Evolutionary conservation across 2,329 filamentous ascomycete genomes (phyloP).

Genomic region (Alternaria gaisen): DNA sequence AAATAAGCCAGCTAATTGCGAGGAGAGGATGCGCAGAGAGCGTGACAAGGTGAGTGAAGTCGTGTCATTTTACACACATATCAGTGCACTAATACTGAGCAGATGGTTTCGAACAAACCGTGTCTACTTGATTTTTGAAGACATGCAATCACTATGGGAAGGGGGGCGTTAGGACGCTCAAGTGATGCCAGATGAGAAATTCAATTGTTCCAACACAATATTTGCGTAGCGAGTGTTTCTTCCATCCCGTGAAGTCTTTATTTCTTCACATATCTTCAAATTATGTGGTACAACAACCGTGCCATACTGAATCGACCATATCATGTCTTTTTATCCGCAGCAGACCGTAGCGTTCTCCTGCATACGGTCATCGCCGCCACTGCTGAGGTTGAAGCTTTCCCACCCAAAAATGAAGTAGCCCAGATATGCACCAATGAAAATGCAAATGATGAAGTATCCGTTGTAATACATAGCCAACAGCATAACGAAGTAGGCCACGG

Average conservation of each 20-base stretch:
- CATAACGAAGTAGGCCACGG: slow-evolving; percentile 83
- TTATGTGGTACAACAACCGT: background rate
- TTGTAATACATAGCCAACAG: slow-evolving; percentile 73
- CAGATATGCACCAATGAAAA: slow-evolving; percentile 49
- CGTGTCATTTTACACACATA: no score
- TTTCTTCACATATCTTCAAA: background rate
- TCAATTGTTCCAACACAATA: background rate
- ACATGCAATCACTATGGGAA: background rate
- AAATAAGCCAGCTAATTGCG: slow-evolving; percentile 23
- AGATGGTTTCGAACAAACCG: background rate
- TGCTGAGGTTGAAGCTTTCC: slow-evolving; percentile 42
- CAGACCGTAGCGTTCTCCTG: slow-evolving; percentile 49
- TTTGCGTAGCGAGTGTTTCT: background rate
- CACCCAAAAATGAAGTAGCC: slow-evolving; percentile 50
- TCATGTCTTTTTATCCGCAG: slow-evolving; percentile 34
- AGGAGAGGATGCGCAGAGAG: background rate
- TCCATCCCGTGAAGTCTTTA: background rate
- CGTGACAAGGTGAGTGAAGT: slow-evolving; percentile 5
- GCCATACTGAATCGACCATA: background rate
- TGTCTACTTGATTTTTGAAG: background rate
- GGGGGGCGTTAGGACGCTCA: background rate
- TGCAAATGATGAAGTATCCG: slow-evolving; percentile 71
- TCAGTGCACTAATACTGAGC: background rate
- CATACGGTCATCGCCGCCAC: slow-evolving; percentile 40
- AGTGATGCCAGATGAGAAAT: background rate